Evolutionary conservation across 768 basidiomycete genomes (phyloP).

Genomic region (Kwoniella heveanensis): DNA sequence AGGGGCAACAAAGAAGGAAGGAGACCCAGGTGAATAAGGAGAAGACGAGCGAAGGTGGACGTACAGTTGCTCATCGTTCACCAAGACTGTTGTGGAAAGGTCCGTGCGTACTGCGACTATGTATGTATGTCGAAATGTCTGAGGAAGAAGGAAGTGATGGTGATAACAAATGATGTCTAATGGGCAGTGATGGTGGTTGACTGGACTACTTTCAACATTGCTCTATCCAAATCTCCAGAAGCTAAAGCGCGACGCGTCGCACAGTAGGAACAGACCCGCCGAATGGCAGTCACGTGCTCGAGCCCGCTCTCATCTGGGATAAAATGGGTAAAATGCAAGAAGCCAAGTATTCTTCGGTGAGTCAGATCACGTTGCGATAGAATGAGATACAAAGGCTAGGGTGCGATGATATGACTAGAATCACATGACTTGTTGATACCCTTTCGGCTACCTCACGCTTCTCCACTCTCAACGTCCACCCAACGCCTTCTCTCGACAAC

Average conservation of each 20-base stretch:
- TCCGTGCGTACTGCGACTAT: background rate
- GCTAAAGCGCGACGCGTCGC: conserved; percentile 12
- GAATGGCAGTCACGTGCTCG: conserved; percentile 11
- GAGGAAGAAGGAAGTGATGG: conserved; percentile 2
- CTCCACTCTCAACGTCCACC: conserved; percentile 26
- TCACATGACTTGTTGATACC: conserved; percentile 21
- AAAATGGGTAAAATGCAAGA: conserved; percentile 1
- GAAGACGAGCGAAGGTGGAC: conserved; percentile 1
- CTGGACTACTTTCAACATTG: conserved; percentile 21
- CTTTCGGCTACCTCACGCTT: conserved; percentile 11
- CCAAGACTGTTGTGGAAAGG: background rate
- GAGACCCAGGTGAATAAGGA: no score
- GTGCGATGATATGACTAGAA: background rate
- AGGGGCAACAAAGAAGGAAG: background rate
- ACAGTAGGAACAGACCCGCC: background rate
- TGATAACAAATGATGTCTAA: background rate
- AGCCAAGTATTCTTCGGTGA: conserved; percentile 2
- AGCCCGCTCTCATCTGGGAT: conserved; percentile 1
- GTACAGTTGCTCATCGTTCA: conserved; percentile 20
- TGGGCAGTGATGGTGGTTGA: conserved; percentile 10
- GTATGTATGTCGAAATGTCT: no score
- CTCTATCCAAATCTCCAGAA: background rate
- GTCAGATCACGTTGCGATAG: no score
- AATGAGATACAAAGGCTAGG: background rate
- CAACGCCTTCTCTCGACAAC: background rate